Evolutionary conservation across 139 green algal genomes (phyloP).

Genomic region (Raphidocelis subcapitata): DNA sequence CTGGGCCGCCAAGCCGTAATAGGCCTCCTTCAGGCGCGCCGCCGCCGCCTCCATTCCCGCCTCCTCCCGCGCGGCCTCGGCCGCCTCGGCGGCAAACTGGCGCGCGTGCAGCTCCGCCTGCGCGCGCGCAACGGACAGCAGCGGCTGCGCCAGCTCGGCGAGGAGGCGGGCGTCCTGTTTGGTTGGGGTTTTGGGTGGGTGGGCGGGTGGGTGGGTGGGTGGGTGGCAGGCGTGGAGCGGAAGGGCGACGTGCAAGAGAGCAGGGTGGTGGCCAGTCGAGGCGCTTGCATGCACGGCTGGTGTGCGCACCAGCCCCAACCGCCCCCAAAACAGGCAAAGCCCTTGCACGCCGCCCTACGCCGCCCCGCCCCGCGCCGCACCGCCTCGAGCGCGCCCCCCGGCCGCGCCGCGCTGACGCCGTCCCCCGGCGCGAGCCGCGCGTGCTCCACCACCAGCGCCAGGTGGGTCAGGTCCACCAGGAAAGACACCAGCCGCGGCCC

Average conservation of each 20-base stretch:
- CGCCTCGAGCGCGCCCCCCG: too few species aligned
- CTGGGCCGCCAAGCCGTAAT: slow-evolving; percentile 14
- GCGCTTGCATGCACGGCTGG: not conserved
- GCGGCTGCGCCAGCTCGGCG: not conserved
- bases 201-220: too few species aligned
- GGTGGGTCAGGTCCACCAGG: slow-evolving; percentile 11
- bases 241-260: too few species aligned
- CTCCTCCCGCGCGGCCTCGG: not conserved
- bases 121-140: slow-evolving; percentile 5
- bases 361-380: too few species aligned
- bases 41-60: slow-evolving; percentile 8
- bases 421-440: slow-evolving; percentile 17
- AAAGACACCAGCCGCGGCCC: slow-evolving; percentile 13
- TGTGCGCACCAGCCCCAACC: too few species aligned
- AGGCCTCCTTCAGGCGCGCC: not conserved
- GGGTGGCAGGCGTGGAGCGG: too few species aligned
- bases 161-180: slow-evolving; percentile 9
- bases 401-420: too few species aligned
- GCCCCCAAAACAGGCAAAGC: slow-evolving; percentile 2
- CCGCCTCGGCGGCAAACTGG: not conserved
- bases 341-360: too few species aligned
- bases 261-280: too few species aligned
- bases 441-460: slow-evolving; percentile 9
- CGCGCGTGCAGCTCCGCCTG: slow-evolving; percentile 16
- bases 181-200: too few species aligned